Evolutionary conservation across 495 filamentous ascomycete species (phyloP).

Genomic region (Podospora comata): DNA sequence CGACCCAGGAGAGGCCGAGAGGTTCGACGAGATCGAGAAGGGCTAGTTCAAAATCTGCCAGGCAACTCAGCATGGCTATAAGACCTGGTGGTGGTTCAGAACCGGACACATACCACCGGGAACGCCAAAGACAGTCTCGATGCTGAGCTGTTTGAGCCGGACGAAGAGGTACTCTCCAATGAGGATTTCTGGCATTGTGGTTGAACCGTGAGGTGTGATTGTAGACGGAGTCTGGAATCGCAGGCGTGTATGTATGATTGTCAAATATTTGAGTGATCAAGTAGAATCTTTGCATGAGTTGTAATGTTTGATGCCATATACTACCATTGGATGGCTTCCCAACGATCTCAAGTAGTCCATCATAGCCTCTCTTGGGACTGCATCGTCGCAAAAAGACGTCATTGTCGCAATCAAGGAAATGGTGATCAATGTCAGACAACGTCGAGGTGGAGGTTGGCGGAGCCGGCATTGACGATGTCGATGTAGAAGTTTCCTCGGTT

Average conservation of each 20-base stretch:
- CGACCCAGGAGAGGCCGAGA: conserved; percentile 60
- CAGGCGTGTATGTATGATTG: background rate
- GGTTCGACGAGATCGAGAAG: conserved; percentile 62
- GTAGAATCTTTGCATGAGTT: too few relatives aligned
- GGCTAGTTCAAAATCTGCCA: conserved; percentile 47
- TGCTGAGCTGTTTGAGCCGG: conserved; percentile 60
- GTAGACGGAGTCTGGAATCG: background rate
- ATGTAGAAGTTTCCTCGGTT: background rate
- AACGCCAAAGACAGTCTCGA: conserved; percentile 61
- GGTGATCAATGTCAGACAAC: background rate
- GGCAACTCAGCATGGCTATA: too few relatives aligned
- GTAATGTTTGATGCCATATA: too few relatives aligned
- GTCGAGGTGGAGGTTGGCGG: background rate
- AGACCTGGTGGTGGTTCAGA: background rate
- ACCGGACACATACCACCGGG: conserved; percentile 47
- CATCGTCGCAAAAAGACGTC: background rate
- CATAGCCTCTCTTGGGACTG: too few relatives aligned
- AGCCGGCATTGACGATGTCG: background rate
- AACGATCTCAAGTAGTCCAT: too few relatives aligned
- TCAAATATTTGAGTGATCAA: background rate
- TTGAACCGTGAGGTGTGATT: background rate
- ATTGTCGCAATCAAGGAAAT: background rate
- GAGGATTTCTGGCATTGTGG: conserved; percentile 28
- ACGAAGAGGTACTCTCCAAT: conserved; percentile 60
- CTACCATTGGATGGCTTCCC: too few relatives aligned